These are phyloP conservation scores for Cymodocea nodosa DNA, from an alignment of 116 monocot species.

Conservation along the genomic window DNA sequence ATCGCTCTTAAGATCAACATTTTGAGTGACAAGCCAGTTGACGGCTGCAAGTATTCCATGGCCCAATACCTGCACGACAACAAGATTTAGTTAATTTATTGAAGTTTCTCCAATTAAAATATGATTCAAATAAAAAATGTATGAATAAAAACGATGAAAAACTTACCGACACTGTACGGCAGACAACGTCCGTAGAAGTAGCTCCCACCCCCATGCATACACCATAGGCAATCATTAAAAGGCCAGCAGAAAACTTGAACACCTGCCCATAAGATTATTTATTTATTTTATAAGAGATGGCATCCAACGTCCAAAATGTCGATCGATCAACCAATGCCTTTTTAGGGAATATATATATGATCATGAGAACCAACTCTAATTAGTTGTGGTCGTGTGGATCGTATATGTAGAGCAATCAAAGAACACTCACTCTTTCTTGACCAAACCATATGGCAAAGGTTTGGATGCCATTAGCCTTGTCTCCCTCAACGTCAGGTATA, in stretches of 20 bases:
- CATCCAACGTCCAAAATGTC: background rate
- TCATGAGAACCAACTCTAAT: too few species aligned
- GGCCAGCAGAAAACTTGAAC: background rate
- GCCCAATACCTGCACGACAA: background rate
- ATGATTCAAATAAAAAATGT: background rate
- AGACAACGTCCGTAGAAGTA: background rate
- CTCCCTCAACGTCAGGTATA: constrained; percentile 1
- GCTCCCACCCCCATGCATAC: background rate
- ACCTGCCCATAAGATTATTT: background rate
- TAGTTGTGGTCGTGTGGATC: too few species aligned
- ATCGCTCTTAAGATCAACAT: background rate
- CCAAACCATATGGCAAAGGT: background rate
- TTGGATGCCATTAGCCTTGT: background rate
- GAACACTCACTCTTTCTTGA: background rate
- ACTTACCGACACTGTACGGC: background rate
- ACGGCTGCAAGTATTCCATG: background rate
- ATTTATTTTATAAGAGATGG: background rate
- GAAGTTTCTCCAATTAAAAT: background rate
- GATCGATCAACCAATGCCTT: background rate
- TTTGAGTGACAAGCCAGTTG: background rate
- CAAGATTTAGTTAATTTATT: background rate
- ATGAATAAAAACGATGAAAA: background rate
- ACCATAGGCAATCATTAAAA: background rate
- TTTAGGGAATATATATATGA: too few species aligned
- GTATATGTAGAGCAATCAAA: too few species aligned